A percentile compares a stretch with the other conserved stretches of the same genome.
phyloP scores from a whole-genome alignment of 164 flowering plant species.

The Dillenia turbinata region DNA sequence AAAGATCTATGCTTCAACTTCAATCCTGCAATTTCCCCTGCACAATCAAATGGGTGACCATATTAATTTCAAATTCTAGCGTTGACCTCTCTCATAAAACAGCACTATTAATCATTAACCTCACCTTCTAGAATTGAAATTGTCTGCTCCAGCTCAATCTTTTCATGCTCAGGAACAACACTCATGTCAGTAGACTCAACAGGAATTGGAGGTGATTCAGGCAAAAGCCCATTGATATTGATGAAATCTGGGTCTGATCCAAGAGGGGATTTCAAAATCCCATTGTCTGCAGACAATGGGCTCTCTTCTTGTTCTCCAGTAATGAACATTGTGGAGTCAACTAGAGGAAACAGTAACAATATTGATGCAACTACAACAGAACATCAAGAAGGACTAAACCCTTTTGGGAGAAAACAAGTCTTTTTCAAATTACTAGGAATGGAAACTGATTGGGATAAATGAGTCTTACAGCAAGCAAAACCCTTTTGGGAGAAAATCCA shows the following conservation, averaged over 20 bases:
- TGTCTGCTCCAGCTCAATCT: conserved; percentile 40
- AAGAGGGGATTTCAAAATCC: conserved; percentile 21
- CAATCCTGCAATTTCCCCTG: conserved; percentile 50
- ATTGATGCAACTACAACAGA: too few relatives aligned
- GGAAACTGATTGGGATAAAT: too few relatives aligned
- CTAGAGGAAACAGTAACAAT: background rate
- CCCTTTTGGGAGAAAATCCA: too few relatives aligned
- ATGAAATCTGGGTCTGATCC: conserved; percentile 28
- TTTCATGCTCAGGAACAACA: conserved; percentile 63
- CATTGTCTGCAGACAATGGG: conserved; percentile 22
- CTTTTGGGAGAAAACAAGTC: background rate
- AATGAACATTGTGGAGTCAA: conserved; percentile 21
- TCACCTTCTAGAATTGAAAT: conserved; percentile 54
- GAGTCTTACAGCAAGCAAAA: too few relatives aligned
- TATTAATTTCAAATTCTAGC: conserved; percentile 4
- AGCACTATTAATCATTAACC: background rate
- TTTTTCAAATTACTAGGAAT: too few relatives aligned
- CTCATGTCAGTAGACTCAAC: conserved; percentile 39
- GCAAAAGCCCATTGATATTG: conserved; percentile 18
- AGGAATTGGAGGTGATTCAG: conserved; percentile 25
- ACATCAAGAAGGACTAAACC: too few relatives aligned
- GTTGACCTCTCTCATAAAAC: background rate
- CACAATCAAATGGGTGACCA: conserved; percentile 24
- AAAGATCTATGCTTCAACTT: conserved; percentile 39
- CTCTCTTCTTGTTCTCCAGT: conserved; percentile 31